Evolutionary conservation across 768 basidiomycete species (phyloP), one percentile per base, ranked within the genome.

Genomic region (Coprinopsis strossmayeri): DNA sequence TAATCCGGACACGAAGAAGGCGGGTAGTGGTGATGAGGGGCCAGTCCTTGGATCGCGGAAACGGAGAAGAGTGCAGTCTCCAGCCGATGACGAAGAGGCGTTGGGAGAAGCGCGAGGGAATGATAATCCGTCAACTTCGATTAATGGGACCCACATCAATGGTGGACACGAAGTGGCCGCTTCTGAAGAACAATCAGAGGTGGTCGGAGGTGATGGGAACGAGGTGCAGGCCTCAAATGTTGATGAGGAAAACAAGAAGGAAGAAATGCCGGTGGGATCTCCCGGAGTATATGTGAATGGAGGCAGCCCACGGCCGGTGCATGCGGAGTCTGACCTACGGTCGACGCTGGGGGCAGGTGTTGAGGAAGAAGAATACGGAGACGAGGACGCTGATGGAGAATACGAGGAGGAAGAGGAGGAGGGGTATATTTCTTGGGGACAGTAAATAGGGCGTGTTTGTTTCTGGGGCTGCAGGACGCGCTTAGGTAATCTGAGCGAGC

Each of bases 351-450:
- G 57, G 34, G 49, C 46, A 30, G 58, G 56, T 49, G 64, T 54
- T 39, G 57, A 57, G 53, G 51, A 13, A 64, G 67, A 44, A 58
- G 53, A 39, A 64, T 59, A 62, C 67, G 64, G 61, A 11, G 72
- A 76, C 45, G 72, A 73, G 53, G 71, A 69, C 39, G 69, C 67
- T 17, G 69, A 74, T 38, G 69, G 69, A 43, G 69, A 70, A 39
- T 67, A 70, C 46, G 66, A 65, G 34, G 67, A 66, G 49, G 62
- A 59, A 49, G 63, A 57, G 46, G 64, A 59, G 45, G 56, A 60
- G 35, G 61, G 62, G 53, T 53, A 53, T 35, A 54, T 56, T 34
- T 46, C 55, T 52, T 45, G n/a, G n/a, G n/a, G n/a, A n/a, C n/a
- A n/a, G n/a, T n/a, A n/a, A n/a, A n/a, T n/a, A n/a, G n/a, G n/a